phyloP scores from a whole-genome alignment of 306 rosid species.

The Abrus precatorius region DNA sequence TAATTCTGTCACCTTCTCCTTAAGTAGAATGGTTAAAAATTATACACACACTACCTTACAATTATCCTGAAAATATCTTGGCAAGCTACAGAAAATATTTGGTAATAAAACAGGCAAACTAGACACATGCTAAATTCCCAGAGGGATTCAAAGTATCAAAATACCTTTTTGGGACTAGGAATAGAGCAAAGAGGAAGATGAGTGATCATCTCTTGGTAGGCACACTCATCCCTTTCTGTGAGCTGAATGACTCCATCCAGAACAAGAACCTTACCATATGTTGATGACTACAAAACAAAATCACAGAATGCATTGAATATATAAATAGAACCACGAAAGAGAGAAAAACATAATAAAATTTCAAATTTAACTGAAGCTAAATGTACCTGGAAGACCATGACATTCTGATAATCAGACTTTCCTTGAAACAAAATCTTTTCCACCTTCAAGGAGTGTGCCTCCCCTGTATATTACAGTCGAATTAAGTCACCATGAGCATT shows the following conservation, averaged over 20 bases:
- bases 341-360: not conserved
- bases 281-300: slow-evolving; percentile 72
- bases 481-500: slow-evolving; percentile 18
- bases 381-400: slow-evolving; percentile 92
- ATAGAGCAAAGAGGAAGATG: slow-evolving; percentile 98
- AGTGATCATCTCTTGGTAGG: slow-evolving; percentile 98
- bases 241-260: slow-evolving; percentile 99
- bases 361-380: slow-evolving; percentile 23
- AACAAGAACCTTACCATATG: slow-evolving; percentile 96
- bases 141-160: slow-evolving; percentile 27
- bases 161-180: slow-evolving; percentile 88
- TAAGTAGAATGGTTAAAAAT: slow-evolving; percentile 17
- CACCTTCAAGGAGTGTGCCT: slow-evolving; percentile 98
- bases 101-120: slow-evolving; percentile 3
- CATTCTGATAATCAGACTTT: slow-evolving; percentile 92
- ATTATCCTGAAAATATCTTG: not conserved
- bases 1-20: slow-evolving; percentile 3
- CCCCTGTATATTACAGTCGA: slow-evolving; percentile 67
- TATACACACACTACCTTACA: slow-evolving; percentile 9
- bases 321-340: slow-evolving; percentile 8
- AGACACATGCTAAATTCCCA: slow-evolving; percentile 11
- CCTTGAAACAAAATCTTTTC: slow-evolving; percentile 89
- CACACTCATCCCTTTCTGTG: slow-evolving; percentile 98
- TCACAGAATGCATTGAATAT: slow-evolving; percentile 4
- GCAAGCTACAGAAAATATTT: slow-evolving; percentile 8